Percentiles rank a stretch among this genome's conserved stretches.
phyloP scores from a whole-genome alignment of 129 eudicot species.

The Lactuca sativa region DNA sequence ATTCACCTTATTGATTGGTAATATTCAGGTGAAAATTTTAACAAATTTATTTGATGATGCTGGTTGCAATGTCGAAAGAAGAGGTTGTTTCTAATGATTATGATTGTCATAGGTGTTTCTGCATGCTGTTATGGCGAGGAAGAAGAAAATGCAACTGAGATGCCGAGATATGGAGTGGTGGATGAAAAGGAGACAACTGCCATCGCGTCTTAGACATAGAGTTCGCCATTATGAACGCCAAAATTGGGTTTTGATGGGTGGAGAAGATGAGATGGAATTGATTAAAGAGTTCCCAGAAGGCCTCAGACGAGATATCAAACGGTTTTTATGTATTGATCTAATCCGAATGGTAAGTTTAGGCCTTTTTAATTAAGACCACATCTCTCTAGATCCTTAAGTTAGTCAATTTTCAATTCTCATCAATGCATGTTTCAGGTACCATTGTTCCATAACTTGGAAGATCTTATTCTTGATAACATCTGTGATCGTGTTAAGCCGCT shows the following conservation, averaged over 20 bases:
- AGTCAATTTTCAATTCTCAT: background rate
- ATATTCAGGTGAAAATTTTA: slow-evolving; percentile 68
- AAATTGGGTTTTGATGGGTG: slow-evolving; percentile 77
- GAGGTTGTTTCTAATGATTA: background rate
- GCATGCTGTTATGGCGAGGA: slow-evolving; percentile 90
- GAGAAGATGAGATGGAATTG: slow-evolving; percentile 86
- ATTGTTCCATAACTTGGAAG: slow-evolving; percentile 76
- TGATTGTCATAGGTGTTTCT: slow-evolving; percentile 59
- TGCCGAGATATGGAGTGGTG: slow-evolving; percentile 98
- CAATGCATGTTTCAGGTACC: slow-evolving; percentile 57
- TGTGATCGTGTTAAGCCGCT: slow-evolving; percentile 88
- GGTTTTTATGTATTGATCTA: slow-evolving; percentile 81
- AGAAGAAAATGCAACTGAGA: slow-evolving; percentile 90
- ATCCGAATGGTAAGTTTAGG: slow-evolving; percentile 59
- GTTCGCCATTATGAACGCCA: slow-evolving; percentile 83
- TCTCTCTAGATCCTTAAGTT: background rate
- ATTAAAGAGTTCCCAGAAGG: slow-evolving; percentile 93
- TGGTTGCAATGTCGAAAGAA: background rate
- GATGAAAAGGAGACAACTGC: slow-evolving; percentile 93
- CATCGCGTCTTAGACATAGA: slow-evolving; percentile 71
- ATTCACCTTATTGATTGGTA: slow-evolving; percentile 84
- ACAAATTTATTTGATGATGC: background rate
- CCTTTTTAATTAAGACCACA: background rate
- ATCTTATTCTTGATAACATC: slow-evolving; percentile 85
- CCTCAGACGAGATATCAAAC: slow-evolving; percentile 86